Evolutionary conservation across 306 rosid species (phyloP).

Genomic region (Corylus americana): DNA sequence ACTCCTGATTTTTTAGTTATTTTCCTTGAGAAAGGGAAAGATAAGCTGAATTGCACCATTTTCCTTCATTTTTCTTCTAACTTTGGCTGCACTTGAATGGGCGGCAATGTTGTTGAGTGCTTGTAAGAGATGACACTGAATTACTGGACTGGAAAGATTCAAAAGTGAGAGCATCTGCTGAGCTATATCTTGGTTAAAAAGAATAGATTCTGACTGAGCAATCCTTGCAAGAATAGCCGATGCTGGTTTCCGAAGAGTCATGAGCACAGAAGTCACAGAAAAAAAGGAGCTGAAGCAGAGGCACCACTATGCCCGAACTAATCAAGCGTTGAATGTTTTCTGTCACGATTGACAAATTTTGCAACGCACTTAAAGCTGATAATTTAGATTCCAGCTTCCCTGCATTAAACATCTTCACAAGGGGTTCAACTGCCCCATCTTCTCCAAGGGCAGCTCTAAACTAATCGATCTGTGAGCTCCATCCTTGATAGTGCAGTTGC

Average conservation of each 20-base stretch:
- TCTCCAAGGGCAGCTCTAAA: slow-evolving; percentile 72
- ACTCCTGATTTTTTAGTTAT: slow-evolving; percentile 45
- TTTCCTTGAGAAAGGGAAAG: slow-evolving; percentile 69
- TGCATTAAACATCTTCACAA: slow-evolving; percentile 60
- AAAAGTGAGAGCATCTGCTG: slow-evolving; percentile 90
- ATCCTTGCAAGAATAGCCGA: slow-evolving; percentile 85
- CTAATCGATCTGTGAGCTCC: slow-evolving; percentile 68
- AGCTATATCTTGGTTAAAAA: slow-evolving; percentile 59
- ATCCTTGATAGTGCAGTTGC: slow-evolving; percentile 84
- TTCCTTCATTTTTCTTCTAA: slow-evolving; percentile 71
- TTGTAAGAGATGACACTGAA: slow-evolving; percentile 72
- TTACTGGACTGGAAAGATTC: slow-evolving; percentile 75
- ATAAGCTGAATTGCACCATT: slow-evolving; percentile 80
- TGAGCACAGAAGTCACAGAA: slow-evolving; percentile 89
- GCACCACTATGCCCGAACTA: slow-evolving; percentile 59
- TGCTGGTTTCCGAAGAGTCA: slow-evolving; percentile 89
- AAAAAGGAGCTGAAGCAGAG: slow-evolving; percentile 87
- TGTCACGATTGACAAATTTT: slow-evolving; percentile 58
- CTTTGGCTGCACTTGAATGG: slow-evolving; percentile 60
- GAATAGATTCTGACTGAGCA: slow-evolving; percentile 68
- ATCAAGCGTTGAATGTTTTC: slow-evolving; percentile 67
- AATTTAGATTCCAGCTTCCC: slow-evolving; percentile 92
- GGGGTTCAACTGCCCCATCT: slow-evolving; percentile 78
- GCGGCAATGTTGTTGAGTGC: slow-evolving; percentile 80
- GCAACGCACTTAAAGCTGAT: slow-evolving; percentile 81